Base-by-base conservation (phyloP, 2,329 filamentous ascomycete genomes). In the Stagonosporopsis cucurbitacearum region DNA sequence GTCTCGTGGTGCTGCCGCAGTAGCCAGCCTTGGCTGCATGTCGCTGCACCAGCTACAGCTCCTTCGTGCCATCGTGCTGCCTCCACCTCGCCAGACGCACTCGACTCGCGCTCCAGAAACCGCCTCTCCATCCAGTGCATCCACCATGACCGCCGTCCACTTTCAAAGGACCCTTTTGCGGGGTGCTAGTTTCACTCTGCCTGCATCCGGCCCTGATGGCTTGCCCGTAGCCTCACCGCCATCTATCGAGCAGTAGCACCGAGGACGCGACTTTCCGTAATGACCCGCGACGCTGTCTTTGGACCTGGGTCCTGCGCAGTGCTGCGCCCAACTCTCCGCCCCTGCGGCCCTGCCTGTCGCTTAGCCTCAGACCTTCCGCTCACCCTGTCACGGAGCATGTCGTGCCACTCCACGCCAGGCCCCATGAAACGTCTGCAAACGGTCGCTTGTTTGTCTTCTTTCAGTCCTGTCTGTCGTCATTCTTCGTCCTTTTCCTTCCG, bases 381-480 rank as follows among this genome's bases (percentile, higher is more conserved):
- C 30, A 43, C 42, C 20, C 42, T 47, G n/a, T n/a, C 47, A 56
- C 47, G 22, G 35, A 39, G 42, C 47, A 52, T 35, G 54, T 22
- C 23, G 54, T 57, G 54, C 39, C 32, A 52, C 54, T 45, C 28
- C 40, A 44, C 17, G 26, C 43, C n/a, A 32, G 44, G 39, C 13
- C 13, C 32, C 13, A 25, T 39, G 37, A 43, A 52, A 52, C 48
- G 39, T 43, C 44, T 53, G 49, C 49, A 53, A 57, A 57, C 54
- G 54, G 54, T 57, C 49, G 54, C 54, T 57, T 57, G 48, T 41
- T 23, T 25, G 28, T 45, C 43, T 52, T 12, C 43, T 52, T 52
- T 49, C 43, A 44, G 39, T 52, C 39, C 13, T 30, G 9, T 30
- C 25, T 35, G 30, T 51, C 43, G 48, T 51, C 49, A 52, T 48